Evolutionary conservation across 371 early-diverging fungal genomes (phyloP), one percentile per base, ranked within the genome.

Genomic region (Haplosporangium sp.): DNA sequence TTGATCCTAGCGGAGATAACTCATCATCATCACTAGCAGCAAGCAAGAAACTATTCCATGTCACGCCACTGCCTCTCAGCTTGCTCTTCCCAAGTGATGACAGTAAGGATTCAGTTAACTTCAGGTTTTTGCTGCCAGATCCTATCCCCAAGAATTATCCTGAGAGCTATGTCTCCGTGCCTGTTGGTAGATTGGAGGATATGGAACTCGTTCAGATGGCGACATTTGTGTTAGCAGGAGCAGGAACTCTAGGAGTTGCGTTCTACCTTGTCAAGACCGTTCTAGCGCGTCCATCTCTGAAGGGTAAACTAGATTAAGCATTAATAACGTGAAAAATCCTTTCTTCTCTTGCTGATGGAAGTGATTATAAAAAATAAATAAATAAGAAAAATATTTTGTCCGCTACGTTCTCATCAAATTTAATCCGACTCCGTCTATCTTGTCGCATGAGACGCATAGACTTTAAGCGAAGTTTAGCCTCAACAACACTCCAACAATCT

Each of bases 141-240:
- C 82, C 76, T 13, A 69, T 81, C 47, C 82, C 82, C 0, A 67
- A 61, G 6, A 62, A 62, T 2, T 81, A 50, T 69, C 82, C 82
- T 5, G 60, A 50, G 11, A 58, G 69, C 13, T 58, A 61, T 9
- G 72, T 81, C 20, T 71, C 69, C 6, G 75, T 81, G n/a, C 82
- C 82, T 44, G 82, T 81, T 17, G 82, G 82, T 9, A 72, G 69
- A 13, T 38, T 81, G 56, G 66, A 75, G 39, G 82, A 81, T 52
- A 35, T 81, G 62, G 34, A 6, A 15, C 17, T 75, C 7, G 82
- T 75, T 9, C 63, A 71, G 57, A 62, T 65, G 13, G 62, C 72
- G 20, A 81, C 82, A 15, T 75, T 81, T 65, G 71, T 45, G 3
- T 11, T 81, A 74, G 82, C 82, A 4, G 82, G 58, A 5, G 69